Conservation (phyloP, 2,329 filamentous ascomycete species). For the Aspergillus sp. region DNA sequence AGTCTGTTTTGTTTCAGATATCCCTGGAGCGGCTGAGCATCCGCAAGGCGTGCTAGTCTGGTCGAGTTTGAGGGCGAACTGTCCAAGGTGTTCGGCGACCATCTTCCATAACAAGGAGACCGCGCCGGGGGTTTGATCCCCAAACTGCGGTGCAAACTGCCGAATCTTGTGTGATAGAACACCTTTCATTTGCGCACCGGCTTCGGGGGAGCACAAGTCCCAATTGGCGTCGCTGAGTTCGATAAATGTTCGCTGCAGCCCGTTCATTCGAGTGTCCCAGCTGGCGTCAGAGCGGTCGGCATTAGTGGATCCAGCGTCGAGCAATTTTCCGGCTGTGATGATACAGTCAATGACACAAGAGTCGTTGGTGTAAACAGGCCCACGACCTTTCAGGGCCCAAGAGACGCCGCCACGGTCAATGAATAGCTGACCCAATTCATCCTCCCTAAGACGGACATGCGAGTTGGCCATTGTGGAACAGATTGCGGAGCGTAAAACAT, state of each 20-base stretch:
- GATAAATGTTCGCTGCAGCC: constrained; percentile 32
- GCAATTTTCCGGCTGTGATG: constrained; percentile 42
- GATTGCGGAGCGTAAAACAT: constrained; percentile 27
- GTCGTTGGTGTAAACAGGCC: constrained; percentile 31
- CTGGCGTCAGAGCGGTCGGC: constrained; percentile 30
- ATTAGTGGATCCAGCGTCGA: constrained; percentile 41
- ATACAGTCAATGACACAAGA: constrained; percentile 37
- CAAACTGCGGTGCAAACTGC: constrained; percentile 9
- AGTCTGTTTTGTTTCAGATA: not conserved
- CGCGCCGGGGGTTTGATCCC: constrained; percentile 2
- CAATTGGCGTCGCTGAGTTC: constrained; percentile 35
- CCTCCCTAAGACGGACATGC: constrained; percentile 24
- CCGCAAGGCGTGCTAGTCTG: constrained; percentile 14
- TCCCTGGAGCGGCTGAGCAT: not conserved
- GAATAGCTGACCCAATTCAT: constrained; percentile 6
- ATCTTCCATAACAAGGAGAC: constrained; percentile 26
- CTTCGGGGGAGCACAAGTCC: constrained; percentile 28
- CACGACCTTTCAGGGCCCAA: constrained; percentile 36
- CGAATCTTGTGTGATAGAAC: constrained; percentile 22
- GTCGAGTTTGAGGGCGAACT: constrained; percentile 31
- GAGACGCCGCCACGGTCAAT: constrained; percentile 27
- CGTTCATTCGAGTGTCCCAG: constrained; percentile 23
- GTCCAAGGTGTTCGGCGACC: constrained; percentile 31
- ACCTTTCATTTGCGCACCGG: constrained; percentile 24
- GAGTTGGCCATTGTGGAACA: constrained; percentile 21